Conservation (phyloP, 352 stramenopile genomes). For the Phytopythium aichiense region DNA sequence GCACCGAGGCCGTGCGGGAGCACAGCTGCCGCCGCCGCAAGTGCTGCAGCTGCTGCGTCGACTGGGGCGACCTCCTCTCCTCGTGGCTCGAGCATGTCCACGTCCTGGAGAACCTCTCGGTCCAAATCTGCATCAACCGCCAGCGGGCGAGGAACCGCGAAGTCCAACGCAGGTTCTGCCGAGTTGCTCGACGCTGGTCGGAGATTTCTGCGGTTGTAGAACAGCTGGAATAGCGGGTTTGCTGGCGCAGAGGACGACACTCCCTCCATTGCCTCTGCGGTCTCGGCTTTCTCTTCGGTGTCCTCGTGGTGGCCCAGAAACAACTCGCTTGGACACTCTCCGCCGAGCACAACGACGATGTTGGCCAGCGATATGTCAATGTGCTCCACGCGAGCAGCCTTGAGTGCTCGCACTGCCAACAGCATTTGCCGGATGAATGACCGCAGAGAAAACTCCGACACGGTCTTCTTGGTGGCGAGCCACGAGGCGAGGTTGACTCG, state of each 20-base stretch:
- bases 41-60: conserved; percentile 7
- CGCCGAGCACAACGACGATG: conserved; percentile 38
- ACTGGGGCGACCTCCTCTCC: conserved; percentile 11
- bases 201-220: conserved; percentile 27
- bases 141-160: conserved; percentile 12
- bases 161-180: conserved; percentile 1
- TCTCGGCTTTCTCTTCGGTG: background rate
- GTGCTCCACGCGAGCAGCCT: conserved; percentile 37
- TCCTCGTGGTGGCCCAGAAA: background rate
- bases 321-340: background rate
- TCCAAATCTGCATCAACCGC: conserved; percentile 13
- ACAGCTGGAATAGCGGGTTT: conserved; percentile 31
- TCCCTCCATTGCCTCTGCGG: background rate
- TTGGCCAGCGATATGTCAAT: conserved; percentile 45
- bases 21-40: background rate
- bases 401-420: conserved; percentile 50
- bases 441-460: conserved; percentile 35
- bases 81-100: conserved; percentile 4
- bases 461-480: conserved; percentile 22
- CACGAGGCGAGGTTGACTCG: conserved; percentile 36
- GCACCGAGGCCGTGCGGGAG: conserved; percentile 6
- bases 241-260: background rate
- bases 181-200: conserved; percentile 7
- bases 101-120: conserved; percentile 10
- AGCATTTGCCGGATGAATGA: conserved; percentile 64